Evolutionary conservation across 2,329 filamentous ascomycete species (phyloP).

Genomic region (Apiospora rasikravindrae): DNA sequence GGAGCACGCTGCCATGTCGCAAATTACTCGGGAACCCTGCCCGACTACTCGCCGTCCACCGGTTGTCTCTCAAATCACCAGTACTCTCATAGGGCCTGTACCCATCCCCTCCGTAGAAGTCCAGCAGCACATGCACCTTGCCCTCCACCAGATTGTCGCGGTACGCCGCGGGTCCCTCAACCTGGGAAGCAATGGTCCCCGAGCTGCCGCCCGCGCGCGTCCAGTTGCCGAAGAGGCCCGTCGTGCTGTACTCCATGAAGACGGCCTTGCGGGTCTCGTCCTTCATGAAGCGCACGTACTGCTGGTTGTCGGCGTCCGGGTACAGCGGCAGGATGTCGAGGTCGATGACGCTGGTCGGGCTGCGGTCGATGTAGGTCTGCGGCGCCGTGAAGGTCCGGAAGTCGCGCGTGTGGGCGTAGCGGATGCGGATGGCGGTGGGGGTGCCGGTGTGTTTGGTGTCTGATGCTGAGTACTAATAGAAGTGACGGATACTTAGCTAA

Average conservation of each 20-base stretch:
- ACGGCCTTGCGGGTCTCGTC: conserved; percentile 58
- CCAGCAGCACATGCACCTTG: conserved; percentile 54
- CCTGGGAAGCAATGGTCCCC: conserved; percentile 48
- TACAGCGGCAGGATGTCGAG: conserved; percentile 59
- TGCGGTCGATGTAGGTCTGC: conserved; percentile 54
- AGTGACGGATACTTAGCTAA: not conserved
- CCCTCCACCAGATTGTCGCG: conserved; percentile 46
- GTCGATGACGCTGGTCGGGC: conserved; percentile 56
- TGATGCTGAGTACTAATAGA: conserved; percentile 50
- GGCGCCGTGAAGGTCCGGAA: conserved; percentile 58
- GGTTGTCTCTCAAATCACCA: conserved; percentile 46
- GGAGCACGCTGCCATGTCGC: conserved; percentile 58
- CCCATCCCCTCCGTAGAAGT: conserved; percentile 53
- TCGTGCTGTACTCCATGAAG: conserved; percentile 54
- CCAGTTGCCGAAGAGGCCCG: conserved; percentile 58
- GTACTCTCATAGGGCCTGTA: conserved; percentile 55
- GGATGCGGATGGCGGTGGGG: conserved; percentile 51
- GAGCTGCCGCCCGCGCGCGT: conserved; percentile 46
- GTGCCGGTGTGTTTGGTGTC: conserved; percentile 55
- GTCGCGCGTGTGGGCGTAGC: conserved; percentile 61
- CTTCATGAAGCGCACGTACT: conserved; percentile 61
- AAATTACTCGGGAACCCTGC: conserved; percentile 51
- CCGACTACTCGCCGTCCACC: conserved; percentile 51
- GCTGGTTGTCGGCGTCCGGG: conserved; percentile 39
- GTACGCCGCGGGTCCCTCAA: conserved; percentile 52